Percentiles rank a stretch among this genome's conserved stretches.
Conservation (phyloP, 208 protist genomes). For the Tetramitus jugosus region DNA sequence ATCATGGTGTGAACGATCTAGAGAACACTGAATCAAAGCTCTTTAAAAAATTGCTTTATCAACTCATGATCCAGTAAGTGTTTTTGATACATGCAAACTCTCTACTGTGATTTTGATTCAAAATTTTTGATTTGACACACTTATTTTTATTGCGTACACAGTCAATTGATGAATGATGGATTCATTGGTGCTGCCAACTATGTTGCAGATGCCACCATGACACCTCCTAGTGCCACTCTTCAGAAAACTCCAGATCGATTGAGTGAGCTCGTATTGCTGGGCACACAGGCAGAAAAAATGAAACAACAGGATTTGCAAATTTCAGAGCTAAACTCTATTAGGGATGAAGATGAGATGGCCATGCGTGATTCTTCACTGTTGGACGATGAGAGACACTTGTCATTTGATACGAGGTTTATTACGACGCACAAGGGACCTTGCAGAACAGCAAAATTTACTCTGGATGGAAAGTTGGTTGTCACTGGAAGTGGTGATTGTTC, state of each 20-base stretch:
- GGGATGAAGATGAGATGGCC: too few species aligned
- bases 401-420: slow-evolving; percentile 39
- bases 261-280: not conserved
- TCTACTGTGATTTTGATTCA: too few species aligned
- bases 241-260: not conserved
- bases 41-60: too few species aligned
- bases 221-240: not conserved
- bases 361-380: too few species aligned
- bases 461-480: slow-evolving; percentile 37
- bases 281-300: not conserved
- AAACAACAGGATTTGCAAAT: not conserved
- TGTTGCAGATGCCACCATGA: not conserved
- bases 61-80: too few species aligned
- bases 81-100: too few species aligned
- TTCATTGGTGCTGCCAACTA: not conserved
- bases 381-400: slow-evolving; percentile 17
- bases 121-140: not conserved
- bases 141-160: not conserved
- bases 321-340: too few species aligned
- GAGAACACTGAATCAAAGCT: too few species aligned
- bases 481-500: slow-evolving; percentile 40
- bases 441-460: slow-evolving; percentile 39
- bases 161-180: slow-evolving; percentile 5
- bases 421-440: slow-evolving; percentile 49
- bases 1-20: too few species aligned